Evolutionary conservation across 2,329 filamentous ascomycete genomes (phyloP).

Genomic region (Neonectria punicea): DNA sequence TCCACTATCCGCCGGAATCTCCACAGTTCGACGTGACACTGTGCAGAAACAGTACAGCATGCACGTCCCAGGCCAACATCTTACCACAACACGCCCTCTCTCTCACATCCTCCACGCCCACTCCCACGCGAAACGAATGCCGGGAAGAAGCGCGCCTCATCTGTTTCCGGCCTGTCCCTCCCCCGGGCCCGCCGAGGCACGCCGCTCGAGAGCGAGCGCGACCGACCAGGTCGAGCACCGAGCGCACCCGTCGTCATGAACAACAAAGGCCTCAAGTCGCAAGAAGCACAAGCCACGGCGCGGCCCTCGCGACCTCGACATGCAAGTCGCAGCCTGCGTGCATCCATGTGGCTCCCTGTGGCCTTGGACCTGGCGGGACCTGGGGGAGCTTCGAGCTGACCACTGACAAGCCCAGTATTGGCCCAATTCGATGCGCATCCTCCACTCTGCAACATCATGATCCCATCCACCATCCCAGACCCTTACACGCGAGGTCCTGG

Average conservation of each 20-base stretch:
- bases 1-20: conserved; percentile 10
- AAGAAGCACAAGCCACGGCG: conserved; percentile 17
- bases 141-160: conserved; percentile 38
- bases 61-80: conserved; percentile 1
- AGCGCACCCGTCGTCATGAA: conserved; percentile 26
- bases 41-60: conserved; percentile 4
- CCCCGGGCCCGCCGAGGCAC: conserved; percentile 23
- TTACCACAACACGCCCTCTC: conserved; percentile 14
- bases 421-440: conserved; percentile 22
- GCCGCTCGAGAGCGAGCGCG: background rate
- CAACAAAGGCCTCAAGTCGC: conserved; percentile 35
- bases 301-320: conserved; percentile 25
- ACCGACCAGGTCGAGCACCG: background rate
- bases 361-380: conserved; percentile 15
- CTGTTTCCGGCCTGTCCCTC: conserved; percentile 34
- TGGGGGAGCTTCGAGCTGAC: conserved; percentile 31
- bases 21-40: conserved; percentile 15
- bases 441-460: conserved; percentile 23
- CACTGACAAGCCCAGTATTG: conserved; percentile 37
- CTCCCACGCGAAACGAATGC: conserved; percentile 37
- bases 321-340: conserved; percentile 16
- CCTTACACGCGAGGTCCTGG: conserved; percentile 8
- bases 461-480: conserved; percentile 6
- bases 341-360: conserved; percentile 20
- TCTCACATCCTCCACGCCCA: conserved; percentile 13